A percentile compares a stretch with the other conserved stretches of the same genome.
These are phyloP conservation scores for Aspergillus luchuensis DNA, from an alignment of 2,329 filamentous ascomycete genomes.

Conservation along the genomic window DNA sequence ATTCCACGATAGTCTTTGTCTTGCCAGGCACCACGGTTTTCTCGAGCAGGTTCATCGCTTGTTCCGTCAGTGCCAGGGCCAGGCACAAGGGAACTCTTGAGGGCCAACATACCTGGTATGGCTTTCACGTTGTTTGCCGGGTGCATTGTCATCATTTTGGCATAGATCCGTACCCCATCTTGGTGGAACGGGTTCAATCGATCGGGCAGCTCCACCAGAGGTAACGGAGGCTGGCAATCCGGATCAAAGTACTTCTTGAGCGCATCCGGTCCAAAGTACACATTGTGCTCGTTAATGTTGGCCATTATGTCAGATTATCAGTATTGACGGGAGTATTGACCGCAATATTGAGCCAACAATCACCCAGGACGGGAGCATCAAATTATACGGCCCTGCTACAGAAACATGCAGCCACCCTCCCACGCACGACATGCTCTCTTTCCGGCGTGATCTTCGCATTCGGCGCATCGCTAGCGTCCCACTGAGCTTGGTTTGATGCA, in stretches of 20 bases:
- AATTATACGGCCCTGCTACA: constrained; percentile 11
- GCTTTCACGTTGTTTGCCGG: constrained; percentile 67
- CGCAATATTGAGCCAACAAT: background rate
- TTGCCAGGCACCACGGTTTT: constrained; percentile 45
- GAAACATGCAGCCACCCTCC: background rate
- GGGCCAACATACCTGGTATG: constrained; percentile 49
- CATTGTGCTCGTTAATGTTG: constrained; percentile 49
- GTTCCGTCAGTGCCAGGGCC: background rate
- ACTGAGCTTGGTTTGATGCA: background rate
- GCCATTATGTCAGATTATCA: constrained; percentile 22
- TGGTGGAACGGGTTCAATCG: constrained; percentile 59
- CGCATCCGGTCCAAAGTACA: constrained; percentile 61
- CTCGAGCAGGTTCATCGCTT: constrained; percentile 56
- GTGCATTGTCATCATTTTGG: constrained; percentile 67
- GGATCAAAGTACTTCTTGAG: constrained; percentile 63
- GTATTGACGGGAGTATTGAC: background rate
- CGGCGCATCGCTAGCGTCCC: background rate
- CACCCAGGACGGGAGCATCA: constrained; percentile 11
- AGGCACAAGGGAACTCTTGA: background rate
- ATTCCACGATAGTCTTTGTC: constrained; percentile 59
- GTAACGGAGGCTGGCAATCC: constrained; percentile 58
- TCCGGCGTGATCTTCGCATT: background rate
- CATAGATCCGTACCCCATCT: constrained; percentile 64
- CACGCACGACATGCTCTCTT: background rate
- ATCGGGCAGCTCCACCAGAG: constrained; percentile 62